These are phyloP conservation scores for Penicillium sp. DNA, from an alignment of 2,329 filamentous ascomycete genomes.

Conservation along the genomic window DNA sequence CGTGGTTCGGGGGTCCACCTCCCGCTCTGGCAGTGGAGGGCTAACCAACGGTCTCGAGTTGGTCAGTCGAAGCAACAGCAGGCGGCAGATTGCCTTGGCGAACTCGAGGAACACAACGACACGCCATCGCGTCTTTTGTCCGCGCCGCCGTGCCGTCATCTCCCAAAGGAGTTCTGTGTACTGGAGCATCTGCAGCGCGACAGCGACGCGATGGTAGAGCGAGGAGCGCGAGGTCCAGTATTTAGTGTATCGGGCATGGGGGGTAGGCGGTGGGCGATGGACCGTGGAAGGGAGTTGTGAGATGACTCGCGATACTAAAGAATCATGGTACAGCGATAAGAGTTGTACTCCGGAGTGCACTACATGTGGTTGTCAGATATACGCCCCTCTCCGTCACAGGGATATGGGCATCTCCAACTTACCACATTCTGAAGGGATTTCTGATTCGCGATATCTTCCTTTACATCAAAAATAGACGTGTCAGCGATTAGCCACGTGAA, in stretches of 20 bases:
- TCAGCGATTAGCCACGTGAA: background rate
- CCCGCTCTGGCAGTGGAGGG: constrained; percentile 82
- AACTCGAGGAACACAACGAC: constrained; percentile 82
- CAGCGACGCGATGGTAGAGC: constrained; percentile 78
- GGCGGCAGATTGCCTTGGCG: constrained; percentile 80
- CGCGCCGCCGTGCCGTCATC: constrained; percentile 88
- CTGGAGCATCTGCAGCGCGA: constrained; percentile 83
- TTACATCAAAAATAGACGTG: background rate
- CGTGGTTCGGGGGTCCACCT: constrained; percentile 67
- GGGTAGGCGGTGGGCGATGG: constrained; percentile 53
- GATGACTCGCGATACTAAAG: constrained; percentile 70
- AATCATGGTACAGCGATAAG: constrained; percentile 90
- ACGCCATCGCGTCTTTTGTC: constrained; percentile 78
- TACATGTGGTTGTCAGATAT: constrained; percentile 33
- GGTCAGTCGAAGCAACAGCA: constrained; percentile 79
- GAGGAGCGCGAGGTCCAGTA: constrained; percentile 64
- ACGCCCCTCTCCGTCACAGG: constrained; percentile 18
- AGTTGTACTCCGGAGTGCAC: constrained; percentile 87
- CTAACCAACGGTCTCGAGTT: constrained; percentile 79
- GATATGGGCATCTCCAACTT: constrained; percentile 5
- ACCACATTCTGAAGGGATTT: constrained; percentile 47
- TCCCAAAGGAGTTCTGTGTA: constrained; percentile 97
- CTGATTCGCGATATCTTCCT: constrained; percentile 67
- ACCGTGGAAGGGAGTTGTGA: constrained; percentile 57
- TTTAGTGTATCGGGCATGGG: constrained; percentile 64